These are phyloP conservation scores for Coemansia sp. DNA, from an alignment of 192 early-diverging fungal genomes.

Conservation along the genomic window DNA sequence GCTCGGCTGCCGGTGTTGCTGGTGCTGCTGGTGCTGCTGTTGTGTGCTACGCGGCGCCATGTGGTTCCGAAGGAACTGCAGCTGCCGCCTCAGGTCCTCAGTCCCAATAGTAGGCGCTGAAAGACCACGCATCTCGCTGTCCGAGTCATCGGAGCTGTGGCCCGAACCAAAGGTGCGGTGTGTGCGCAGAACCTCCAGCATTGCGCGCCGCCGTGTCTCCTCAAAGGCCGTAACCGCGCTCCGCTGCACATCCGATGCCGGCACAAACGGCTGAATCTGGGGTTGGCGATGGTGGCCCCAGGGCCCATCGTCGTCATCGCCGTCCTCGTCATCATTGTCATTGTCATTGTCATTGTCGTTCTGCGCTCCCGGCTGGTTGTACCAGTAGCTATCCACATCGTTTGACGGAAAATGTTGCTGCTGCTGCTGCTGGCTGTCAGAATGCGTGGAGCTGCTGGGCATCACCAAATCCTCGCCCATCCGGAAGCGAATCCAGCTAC, in stretches of 20 bases:
- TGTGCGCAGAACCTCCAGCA: constrained; percentile 33
- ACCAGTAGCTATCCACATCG: constrained; percentile 57
- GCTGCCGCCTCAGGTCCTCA: constrained; percentile 1
- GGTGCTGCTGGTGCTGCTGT: neutral
- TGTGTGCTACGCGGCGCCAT: neutral
- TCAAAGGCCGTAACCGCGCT: neutral
- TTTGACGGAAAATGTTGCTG: constrained; percentile 40
- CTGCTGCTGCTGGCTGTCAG: neutral
- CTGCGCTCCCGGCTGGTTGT: constrained; percentile 36
- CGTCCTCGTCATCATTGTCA: neutral
- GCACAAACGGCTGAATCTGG: neutral
- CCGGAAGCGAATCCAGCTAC: constrained; percentile 1
- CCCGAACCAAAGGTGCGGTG: constrained; percentile 13
- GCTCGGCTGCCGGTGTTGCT: constrained; percentile 3
- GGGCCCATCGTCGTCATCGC: neutral
- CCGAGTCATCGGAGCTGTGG: constrained; percentile 23
- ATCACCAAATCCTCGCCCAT: neutral
- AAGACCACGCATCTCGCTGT: constrained; percentile 5
- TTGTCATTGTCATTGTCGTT: neutral
- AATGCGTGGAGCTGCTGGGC: neutral
- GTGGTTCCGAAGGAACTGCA: neutral
- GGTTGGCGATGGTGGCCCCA: neutral
- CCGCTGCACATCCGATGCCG: neutral
- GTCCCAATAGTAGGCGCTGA: neutral
- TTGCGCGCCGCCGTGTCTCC: constrained; percentile 34